Evolutionary conservation across 2,329 filamentous ascomycete genomes (phyloP), one percentile per base, ranked within the genome.

Genomic region (Botrytis paeoniae): DNA sequence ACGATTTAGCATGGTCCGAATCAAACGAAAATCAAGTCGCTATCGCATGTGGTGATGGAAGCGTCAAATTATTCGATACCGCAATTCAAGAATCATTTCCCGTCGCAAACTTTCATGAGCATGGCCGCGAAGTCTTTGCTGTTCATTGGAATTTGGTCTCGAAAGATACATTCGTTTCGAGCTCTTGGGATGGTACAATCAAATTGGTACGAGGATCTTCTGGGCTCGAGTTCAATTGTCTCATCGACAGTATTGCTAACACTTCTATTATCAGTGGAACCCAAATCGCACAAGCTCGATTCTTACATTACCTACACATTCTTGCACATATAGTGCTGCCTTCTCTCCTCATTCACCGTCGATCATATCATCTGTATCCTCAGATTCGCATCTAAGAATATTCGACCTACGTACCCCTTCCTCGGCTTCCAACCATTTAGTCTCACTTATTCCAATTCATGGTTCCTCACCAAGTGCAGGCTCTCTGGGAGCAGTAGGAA

Each of bases 1-100:
- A 97, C 83, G 96, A 99, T 83, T 86, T 96, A 70, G 89, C 95
- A 39, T 98, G 96, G 94, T 97, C 94, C 29, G 96, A 99, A 85
- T 89, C 94, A 77, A 95, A 99, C 85, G 95, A 98, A 84, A 97
- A 96, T 83, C 96, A 99, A 84, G 85, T 98, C 69, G 88, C 97
- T 32, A 91, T 92, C 1, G 95, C 94, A 0, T 95, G 93, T 77
- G 96, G 96, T 76, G 96, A 99, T 84, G 96, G 96, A 72, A 95
- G 93, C 71, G 88, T 99, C 80, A 98, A 98, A 84, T 89, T 99
- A 64, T 99, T 96, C 82, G 96, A 99, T 83, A 88, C 95, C 45
- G 89, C 88, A 5, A 87, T 97, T 48, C 86, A 91, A 74, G 81
- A 95, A 61, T 5, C 35, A n/a, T 98, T 96, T 80, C 96, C 96